phyloP scores from a whole-genome alignment of 305 asterid species.

The Fraxinus nigra region DNA sequence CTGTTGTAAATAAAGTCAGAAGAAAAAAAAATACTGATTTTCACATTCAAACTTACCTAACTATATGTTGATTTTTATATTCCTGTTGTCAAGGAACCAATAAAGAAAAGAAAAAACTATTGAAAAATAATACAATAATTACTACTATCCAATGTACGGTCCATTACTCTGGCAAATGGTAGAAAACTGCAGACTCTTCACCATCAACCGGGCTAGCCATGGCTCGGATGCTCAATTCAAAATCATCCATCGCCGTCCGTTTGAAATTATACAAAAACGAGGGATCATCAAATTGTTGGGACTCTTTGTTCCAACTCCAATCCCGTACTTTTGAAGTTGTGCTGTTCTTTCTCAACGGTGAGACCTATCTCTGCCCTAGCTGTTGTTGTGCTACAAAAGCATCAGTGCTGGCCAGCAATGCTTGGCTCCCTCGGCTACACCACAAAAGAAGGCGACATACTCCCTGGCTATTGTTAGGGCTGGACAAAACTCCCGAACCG shows the following conservation, averaged over 20 bases:
- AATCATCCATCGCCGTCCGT: conserved; percentile 21
- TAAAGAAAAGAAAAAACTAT: no score
- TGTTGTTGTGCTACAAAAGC: conserved; percentile 53
- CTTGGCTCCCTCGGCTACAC: conserved; percentile 57
- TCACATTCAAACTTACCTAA: neutral
- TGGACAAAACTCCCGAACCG: no score
- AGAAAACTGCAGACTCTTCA: no score
- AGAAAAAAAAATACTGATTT: neutral
- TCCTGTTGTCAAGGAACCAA: no score
- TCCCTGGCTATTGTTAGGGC: conserved; percentile 41
- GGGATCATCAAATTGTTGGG: conserved; percentile 48
- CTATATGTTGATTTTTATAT: neutral
- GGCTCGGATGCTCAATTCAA: conserved; percentile 29
- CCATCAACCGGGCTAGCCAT: conserved; percentile 3
- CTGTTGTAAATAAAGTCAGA: neutral
- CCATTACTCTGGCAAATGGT: neutral
- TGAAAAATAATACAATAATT: no score
- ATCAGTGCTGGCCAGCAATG: conserved; percentile 60
- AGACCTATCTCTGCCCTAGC: conserved; percentile 56
- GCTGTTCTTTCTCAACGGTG: conserved; percentile 65
- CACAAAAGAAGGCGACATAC: conserved; percentile 43
- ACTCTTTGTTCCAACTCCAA: conserved; percentile 50
- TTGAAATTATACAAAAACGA: conserved; percentile 35
- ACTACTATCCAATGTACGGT: neutral
- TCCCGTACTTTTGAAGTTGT: conserved; percentile 61